Conservation (phyloP, 2,329 filamentous ascomycete genomes). For the Fusarium abutilonis region DNA sequence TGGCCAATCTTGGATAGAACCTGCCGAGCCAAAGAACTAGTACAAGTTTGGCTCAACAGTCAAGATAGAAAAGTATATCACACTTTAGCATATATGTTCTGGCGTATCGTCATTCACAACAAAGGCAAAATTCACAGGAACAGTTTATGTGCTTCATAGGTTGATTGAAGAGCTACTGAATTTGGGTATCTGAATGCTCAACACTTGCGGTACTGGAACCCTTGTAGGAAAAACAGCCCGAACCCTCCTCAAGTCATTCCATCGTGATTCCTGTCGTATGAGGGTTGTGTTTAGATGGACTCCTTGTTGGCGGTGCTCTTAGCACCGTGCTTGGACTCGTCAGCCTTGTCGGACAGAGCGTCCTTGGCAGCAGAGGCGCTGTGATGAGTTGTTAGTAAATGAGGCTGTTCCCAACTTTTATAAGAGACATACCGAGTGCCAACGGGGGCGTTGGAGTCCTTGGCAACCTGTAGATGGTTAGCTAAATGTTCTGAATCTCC, state of each 20-base stretch:
- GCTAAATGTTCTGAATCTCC: too few species aligned
- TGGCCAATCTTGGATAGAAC: too few species aligned
- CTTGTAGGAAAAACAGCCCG: constrained; percentile 3
- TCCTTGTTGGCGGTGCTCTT: constrained; percentile 57
- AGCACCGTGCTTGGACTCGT: constrained; percentile 54
- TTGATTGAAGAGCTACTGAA: constrained; percentile 36
- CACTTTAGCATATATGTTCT: too few species aligned
- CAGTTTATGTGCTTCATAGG: constrained; percentile 9
- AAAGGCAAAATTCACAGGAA: background rate
- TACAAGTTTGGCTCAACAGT: too few species aligned
- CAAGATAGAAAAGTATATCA: too few species aligned
- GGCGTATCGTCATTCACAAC: too few species aligned
- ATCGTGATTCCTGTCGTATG: constrained; percentile 1
- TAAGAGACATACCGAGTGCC: constrained; percentile 60
- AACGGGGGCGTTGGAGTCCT: constrained; percentile 62
- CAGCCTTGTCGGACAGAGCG: constrained; percentile 58
- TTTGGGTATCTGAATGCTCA: constrained; percentile 43
- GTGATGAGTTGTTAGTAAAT: background rate
- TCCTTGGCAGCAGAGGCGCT: constrained; percentile 62
- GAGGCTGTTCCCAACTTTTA: too few species aligned
- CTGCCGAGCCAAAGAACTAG: too few species aligned
- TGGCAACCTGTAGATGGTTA: constrained; percentile 58
- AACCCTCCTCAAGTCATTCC: constrained; percentile 15
- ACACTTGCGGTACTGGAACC: constrained; percentile 7
- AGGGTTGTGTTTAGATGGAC: constrained; percentile 46